Evolutionary conservation across 225 moss, liverwort and hornwort genomes (phyloP).

Genomic region (Thuidium tamariscinum): DNA sequence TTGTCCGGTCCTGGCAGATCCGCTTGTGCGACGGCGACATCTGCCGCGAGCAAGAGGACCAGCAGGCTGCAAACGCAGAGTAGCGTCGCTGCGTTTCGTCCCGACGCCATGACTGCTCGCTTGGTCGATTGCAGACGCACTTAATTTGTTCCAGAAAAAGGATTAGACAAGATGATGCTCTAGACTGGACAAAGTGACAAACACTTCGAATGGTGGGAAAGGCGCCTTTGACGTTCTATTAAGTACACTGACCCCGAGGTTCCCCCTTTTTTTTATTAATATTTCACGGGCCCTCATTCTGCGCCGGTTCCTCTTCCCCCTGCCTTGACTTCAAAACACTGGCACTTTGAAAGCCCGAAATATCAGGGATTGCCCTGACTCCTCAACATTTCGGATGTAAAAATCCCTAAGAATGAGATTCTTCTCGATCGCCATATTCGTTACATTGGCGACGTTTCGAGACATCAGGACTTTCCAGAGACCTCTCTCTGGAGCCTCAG

Average conservation of each 20-base stretch:
- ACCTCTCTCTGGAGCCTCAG: background rate
- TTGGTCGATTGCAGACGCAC: background rate
- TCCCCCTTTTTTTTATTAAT: background rate
- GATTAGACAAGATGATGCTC: background rate
- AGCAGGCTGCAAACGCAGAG: conserved; percentile 5
- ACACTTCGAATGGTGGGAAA: background rate
- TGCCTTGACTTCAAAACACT: background rate
- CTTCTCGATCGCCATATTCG: background rate
- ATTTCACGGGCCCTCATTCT: background rate
- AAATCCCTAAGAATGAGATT: background rate
- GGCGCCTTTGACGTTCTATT: background rate
- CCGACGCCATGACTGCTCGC: conserved; percentile 1
- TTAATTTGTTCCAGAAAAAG: background rate
- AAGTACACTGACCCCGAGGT: background rate
- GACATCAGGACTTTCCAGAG: background rate
- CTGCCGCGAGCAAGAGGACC: background rate
- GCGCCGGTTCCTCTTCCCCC: background rate
- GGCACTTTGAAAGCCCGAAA: background rate
- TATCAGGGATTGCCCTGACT: background rate
- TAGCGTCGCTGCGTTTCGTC: background rate
- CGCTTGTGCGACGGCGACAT: background rate
- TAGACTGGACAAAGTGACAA: background rate
- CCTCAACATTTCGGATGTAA: background rate
- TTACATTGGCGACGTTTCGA: background rate
- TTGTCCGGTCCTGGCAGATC: background rate